Base-by-base conservation (phyloP, 331 rosid species). In the Telfairia occidentalis region DNA sequence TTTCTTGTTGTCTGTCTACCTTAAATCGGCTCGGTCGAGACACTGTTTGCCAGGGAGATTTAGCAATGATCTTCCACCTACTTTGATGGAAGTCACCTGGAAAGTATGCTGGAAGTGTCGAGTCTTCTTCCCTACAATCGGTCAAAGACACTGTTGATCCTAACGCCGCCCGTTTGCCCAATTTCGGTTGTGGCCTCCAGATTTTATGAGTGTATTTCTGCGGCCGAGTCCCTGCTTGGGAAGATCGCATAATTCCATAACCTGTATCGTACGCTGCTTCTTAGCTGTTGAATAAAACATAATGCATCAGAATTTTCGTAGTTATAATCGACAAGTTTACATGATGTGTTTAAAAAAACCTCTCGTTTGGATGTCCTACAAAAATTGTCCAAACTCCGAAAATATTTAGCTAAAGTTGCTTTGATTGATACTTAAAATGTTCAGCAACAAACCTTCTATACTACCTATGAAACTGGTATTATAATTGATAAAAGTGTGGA, bases 211-310 rank as follows among this genome's bases (percentile, higher is more conserved):
- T 16, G 89, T 79, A 81, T 89, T 85, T 75, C 92, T 76, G 38
- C 81, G 85, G 24, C 40, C 85, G 7, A 67, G 48, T 11, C 83
- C 90, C 82, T 90, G 97, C 84, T 89, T 95, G 0, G 99, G 97
- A 59, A 95, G 90, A 65, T 95, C 99, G 19, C 76, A 91, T 74
- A 95, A 61, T 74, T 92, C 99, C 99, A 95, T 95, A 4, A 95
- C 96, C 79, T 92, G 99, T 70, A 92, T 84, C 0, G 96, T 95
- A 54, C 97, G 78, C 78, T 90, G 99, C 84, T 79, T 92, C 87
- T 95, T 95, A 64, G 97, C 99, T 92, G 92, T 77, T 60, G 48
- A 65, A 2, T 55, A 40, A 48, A 46, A 75, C 71, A 34, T 13
- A 66, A 26, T 66, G 75, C 76, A 76, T 73, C 77, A 79, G 76